phyloP scores from a whole-genome alignment of 1,139 yeast genomes.

The Geotrichum carabidarum region DNA sequence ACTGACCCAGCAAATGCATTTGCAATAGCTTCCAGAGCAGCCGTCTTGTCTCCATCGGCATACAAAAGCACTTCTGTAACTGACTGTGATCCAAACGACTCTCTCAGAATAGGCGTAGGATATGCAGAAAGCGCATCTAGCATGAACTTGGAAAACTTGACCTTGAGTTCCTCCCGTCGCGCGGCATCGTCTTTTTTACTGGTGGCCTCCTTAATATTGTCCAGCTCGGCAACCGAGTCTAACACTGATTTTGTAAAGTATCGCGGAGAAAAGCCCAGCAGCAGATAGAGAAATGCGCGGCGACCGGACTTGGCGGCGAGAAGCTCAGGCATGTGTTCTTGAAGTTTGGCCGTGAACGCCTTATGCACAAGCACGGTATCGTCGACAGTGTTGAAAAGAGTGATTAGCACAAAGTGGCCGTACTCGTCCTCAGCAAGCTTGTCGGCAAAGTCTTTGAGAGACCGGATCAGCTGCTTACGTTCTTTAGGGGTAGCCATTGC shows the following conservation, averaged over 20 bases:
- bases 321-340: conserved; percentile 53
- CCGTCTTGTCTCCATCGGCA: conserved; percentile 48
- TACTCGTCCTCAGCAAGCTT: conserved; percentile 76
- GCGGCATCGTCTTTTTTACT: conserved; percentile 80
- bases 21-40: conserved; percentile 59
- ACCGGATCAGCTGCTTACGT: conserved; percentile 69
- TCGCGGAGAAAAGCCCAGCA: conserved; percentile 69
- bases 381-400: conserved; percentile 82
- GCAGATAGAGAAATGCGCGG: conserved; percentile 72
- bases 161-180: conserved; percentile 66
- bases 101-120: conserved; percentile 50
- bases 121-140: conserved; percentile 51
- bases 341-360: conserved; percentile 59
- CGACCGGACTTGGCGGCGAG: conserved; percentile 73
- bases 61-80: conserved; percentile 67
- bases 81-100: conserved; percentile 79
- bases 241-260: conserved; percentile 71
- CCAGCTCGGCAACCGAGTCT: conserved; percentile 55
- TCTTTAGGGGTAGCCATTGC: conserved; percentile 90
- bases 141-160: conserved; percentile 61
- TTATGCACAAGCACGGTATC: conserved; percentile 82
- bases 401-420: conserved; percentile 76
- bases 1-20: conserved; percentile 37
- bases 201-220: conserved; percentile 62
- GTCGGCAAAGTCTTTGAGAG: conserved; percentile 66